Evolutionary conservation across 495 filamentous ascomycete genomes (phyloP), one percentile per base, ranked within the genome.

Genomic region (Annulohypoxylon moriforme): DNA sequence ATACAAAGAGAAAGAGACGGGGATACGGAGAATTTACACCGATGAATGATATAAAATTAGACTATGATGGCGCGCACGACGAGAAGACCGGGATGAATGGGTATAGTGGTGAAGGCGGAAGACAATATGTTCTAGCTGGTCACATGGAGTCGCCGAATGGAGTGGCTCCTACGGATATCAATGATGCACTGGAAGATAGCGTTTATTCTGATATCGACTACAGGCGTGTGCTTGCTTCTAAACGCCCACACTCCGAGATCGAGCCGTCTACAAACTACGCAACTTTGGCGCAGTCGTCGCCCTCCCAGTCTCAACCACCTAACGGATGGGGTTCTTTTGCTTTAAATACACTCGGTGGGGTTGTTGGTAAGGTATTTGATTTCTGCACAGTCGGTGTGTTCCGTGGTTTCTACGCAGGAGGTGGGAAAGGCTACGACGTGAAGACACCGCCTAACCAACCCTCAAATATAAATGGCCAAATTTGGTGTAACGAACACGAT

Each of bases 331-430:
- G 80, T 14, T 79, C 79, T 27, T 73, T 83, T 31, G 81, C 82
- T 36, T 64, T 84, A 14, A 73, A 77, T 27, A 82, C 83, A 7
- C 77, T 85, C 55, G 84, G 85, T 10, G 81, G 83, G 33, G 86
- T 92, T 25, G 89, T 93, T 7, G 92, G 92, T 6, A 94, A 90
- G 77, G 89, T 96, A 8, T 92, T 92, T 83, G 87, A 94, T 74
- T 93, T 96, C 67, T 96, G 93, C 84, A 91, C 84, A 74, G 83
- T 84, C 1, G 87, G 88, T 9, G 87, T 91, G 0, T 94, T 97
- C 76, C 82, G 85, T 52, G 94, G 94, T 0, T 97, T 97, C 79
- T 90, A 94, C 62, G 92, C 93, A 13, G 94, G 93, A 24, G 93
- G 91, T 16, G 94, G 94, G 4, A 83, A 81, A 38, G 91, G 89